Evolutionary conservation across 1,139 yeast species (phyloP).

Genomic region (Taiozyma sp.): DNA sequence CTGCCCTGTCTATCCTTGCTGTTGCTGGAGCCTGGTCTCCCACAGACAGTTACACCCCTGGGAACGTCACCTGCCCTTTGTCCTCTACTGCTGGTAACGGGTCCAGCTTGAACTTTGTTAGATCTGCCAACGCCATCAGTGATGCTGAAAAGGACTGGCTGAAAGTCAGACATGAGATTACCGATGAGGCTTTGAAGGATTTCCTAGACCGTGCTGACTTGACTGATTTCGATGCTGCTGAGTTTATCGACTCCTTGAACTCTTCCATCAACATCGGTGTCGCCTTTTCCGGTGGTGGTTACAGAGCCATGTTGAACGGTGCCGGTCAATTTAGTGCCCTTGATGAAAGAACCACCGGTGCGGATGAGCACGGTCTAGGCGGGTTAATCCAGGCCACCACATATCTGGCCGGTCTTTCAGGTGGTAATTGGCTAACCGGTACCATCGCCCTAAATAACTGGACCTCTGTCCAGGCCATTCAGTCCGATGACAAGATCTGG

Average conservation of each 20-base stretch:
- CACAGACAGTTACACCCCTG: constrained; percentile 64
- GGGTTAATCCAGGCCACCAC: constrained; percentile 73
- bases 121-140: constrained; percentile 32
- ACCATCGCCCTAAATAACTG: constrained; percentile 78
- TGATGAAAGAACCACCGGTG: constrained; percentile 65
- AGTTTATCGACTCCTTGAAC: constrained; percentile 39
- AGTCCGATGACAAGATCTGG: constrained; percentile 55
- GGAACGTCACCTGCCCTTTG: constrained; percentile 51
- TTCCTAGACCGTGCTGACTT: constrained; percentile 57
- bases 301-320: constrained; percentile 86
- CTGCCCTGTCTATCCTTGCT: constrained; percentile 1
- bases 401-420: constrained; percentile 76
- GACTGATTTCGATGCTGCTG: constrained; percentile 51
- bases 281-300: constrained; percentile 91
- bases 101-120: constrained; percentile 24
- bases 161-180: constrained; percentile 42
- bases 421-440: constrained; percentile 86
- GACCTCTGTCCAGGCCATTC: constrained; percentile 62
- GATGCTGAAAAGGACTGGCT: constrained; percentile 31
- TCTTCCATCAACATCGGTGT: constrained; percentile 53
- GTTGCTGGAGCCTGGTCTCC: constrained; percentile 48
- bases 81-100: constrained; percentile 17
- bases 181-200: constrained; percentile 47
- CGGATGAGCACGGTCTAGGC: constrained; percentile 62
- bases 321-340: constrained; percentile 83